These are phyloP conservation scores for Trypanosoma rangeli DNA, from an alignment of 208 protist species.

Conservation along the genomic window DNA sequence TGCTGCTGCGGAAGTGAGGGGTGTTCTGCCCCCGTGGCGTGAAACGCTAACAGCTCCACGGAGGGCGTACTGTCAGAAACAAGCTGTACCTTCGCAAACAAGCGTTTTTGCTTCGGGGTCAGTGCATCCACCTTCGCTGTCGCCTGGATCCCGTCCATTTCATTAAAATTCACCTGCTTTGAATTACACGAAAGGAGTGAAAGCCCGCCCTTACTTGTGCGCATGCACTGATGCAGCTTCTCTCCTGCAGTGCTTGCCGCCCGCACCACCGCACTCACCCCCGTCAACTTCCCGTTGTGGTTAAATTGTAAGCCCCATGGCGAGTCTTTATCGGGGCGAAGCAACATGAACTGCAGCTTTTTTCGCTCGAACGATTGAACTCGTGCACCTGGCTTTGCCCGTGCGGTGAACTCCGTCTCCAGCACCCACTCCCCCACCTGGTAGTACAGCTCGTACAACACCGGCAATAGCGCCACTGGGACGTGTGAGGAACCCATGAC, in stretches of 20 bases:
- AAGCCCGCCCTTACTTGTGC: slow-evolving; percentile 8
- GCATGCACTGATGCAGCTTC: slow-evolving; percentile 9
- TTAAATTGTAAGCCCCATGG: slow-evolving; percentile 27
- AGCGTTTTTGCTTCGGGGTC: slow-evolving; percentile 2
- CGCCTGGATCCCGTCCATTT: slow-evolving; percentile 4
- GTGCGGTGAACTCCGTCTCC: slow-evolving; percentile 2
- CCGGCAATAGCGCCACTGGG: slow-evolving; percentile 16
- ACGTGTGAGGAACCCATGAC: slow-evolving; percentile 21
- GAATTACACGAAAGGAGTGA: slow-evolving; percentile 10
- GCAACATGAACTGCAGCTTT: slow-evolving; percentile 15
- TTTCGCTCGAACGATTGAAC: slow-evolving; percentile 15
- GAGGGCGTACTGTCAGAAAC: background rate
- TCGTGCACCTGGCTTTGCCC: background rate
- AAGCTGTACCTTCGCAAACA: slow-evolving; percentile 6
- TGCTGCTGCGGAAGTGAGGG: background rate
- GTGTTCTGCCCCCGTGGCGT: background rate
- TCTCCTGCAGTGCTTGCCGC: slow-evolving; percentile 5
- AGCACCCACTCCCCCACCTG: slow-evolving; percentile 24
- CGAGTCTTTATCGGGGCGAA: background rate
- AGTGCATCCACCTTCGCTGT: background rate
- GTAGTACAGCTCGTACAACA: slow-evolving; percentile 22
- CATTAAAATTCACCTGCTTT: slow-evolving; percentile 9
- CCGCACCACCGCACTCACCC: slow-evolving; percentile 22
- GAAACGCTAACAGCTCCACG: slow-evolving; percentile 27
- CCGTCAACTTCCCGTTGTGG: slow-evolving; percentile 8